Evolutionary conservation across 805 yeast species (phyloP).

Genomic region (Debaryomyces maramus): DNA sequence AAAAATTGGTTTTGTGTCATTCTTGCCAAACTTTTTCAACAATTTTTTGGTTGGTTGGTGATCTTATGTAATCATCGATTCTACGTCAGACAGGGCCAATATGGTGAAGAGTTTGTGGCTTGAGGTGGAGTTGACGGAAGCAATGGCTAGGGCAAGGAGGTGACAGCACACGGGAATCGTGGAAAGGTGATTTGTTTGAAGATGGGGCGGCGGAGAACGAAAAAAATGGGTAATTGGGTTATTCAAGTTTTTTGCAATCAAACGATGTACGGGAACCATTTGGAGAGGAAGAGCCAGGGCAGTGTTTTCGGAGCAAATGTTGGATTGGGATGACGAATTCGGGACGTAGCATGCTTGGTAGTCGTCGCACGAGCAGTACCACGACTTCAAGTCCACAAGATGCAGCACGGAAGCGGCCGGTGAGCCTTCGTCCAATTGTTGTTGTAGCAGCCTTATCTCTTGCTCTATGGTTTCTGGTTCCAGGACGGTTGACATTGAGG

Average conservation of each 20-base stretch:
- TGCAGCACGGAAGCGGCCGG: background rate
- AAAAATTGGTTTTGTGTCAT: slow-evolving; percentile 9
- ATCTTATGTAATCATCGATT: slow-evolving; percentile 2
- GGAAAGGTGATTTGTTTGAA: slow-evolving; percentile 6
- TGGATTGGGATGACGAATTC: background rate
- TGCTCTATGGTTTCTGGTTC: background rate
- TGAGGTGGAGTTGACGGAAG: background rate
- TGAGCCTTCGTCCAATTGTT: background rate
- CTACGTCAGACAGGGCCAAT: background rate
- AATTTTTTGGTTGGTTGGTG: slow-evolving; percentile 5
- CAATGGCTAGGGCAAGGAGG: slow-evolving; percentile 17
- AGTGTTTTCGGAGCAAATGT: background rate
- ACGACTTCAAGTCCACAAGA: slow-evolving; percentile 21
- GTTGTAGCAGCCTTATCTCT: background rate
- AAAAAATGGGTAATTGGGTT: background rate
- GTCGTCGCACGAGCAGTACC: slow-evolving; percentile 34
- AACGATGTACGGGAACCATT: background rate
- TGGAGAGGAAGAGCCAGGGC: background rate
- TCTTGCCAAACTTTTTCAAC: background rate
- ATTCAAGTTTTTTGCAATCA: background rate
- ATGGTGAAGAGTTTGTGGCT: background rate
- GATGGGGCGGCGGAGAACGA: background rate
- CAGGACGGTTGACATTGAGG: background rate
- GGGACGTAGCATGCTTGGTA: slow-evolving; percentile 16
- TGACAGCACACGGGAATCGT: slow-evolving; percentile 25